These are phyloP conservation scores for Scytalidium lignicola DNA, from an alignment of 2,329 filamentous ascomycete genomes.

Conservation along the genomic window DNA sequence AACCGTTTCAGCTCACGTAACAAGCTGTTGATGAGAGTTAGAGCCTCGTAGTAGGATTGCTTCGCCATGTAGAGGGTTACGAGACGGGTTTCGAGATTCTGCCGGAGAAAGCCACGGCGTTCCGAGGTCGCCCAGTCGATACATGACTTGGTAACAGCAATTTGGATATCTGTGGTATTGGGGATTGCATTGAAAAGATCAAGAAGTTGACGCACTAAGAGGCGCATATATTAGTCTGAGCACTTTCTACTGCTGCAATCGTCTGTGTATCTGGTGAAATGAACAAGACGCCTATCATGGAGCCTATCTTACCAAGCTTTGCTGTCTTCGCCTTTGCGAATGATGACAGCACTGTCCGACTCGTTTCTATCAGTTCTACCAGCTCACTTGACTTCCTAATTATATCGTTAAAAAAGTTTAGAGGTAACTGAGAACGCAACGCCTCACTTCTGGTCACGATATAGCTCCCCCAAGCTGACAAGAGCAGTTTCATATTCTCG, in stretches of 20 bases:
- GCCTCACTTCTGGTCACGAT: conserved; percentile 76
- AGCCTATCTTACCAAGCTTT: conserved; percentile 68
- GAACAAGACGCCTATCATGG: too few species aligned
- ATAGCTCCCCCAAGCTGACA: conserved; percentile 85
- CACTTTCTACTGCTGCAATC: not conserved
- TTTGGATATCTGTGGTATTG: conserved; percentile 90
- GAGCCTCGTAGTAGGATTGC: conserved; percentile 93
- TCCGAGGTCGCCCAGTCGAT: conserved; percentile 98
- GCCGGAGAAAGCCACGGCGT: conserved; percentile 90
- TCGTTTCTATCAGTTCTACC: conserved; percentile 83
- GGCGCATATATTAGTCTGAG: not conserved
- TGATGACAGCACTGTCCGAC: conserved; percentile 83
- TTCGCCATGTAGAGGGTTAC: conserved; percentile 95
- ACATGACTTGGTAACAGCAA: conserved; percentile 93
- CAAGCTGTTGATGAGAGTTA: conserved; percentile 93
- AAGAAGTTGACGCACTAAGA: conserved; percentile 84
- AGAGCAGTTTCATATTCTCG: conserved; percentile 89
- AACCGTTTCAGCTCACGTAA: conserved; percentile 95
- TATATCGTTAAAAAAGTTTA: conserved; percentile 20
- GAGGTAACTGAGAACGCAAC: not conserved
- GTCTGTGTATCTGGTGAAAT: too few species aligned
- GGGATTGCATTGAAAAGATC: conserved; percentile 93
- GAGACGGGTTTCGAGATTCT: conserved; percentile 95
- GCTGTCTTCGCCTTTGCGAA: conserved; percentile 99
- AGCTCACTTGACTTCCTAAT: conserved; percentile 76